Conservation (phyloP, 2,329 filamentous ascomycete genomes). For the Alternaria sp. region DNA sequence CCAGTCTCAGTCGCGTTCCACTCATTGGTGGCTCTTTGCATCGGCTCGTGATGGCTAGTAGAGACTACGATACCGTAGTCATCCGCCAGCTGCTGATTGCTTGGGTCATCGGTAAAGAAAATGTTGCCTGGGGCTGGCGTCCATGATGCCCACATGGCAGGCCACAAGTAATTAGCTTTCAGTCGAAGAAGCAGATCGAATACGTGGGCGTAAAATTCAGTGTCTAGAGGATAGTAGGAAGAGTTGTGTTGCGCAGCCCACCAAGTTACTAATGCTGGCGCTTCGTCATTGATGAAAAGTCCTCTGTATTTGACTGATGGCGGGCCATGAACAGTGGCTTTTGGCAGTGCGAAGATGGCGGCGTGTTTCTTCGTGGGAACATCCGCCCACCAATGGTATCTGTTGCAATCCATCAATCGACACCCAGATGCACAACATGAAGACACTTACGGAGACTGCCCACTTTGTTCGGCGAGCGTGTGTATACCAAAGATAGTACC, state of each 20-base stretch:
- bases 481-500: constrained; percentile 74
- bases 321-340: constrained; percentile 62
- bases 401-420: neutral
- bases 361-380: constrained; percentile 61
- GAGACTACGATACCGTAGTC: constrained; percentile 75
- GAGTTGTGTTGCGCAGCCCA: constrained; percentile 53
- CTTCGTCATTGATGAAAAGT: constrained; percentile 74
- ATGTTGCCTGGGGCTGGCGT: constrained; percentile 57
- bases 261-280: constrained; percentile 71
- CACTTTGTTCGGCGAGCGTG: constrained; percentile 74
- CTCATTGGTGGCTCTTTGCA: constrained; percentile 64
- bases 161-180: constrained; percentile 77
- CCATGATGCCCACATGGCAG: constrained; percentile 64
- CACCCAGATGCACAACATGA: rapidly evolving
- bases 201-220: constrained; percentile 71
- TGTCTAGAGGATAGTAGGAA: constrained; percentile 59
- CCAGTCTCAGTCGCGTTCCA: constrained; percentile 24
- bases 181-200: constrained; percentile 74
- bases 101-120: constrained; percentile 72
- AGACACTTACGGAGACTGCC: constrained; percentile 62
- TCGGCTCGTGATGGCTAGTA: constrained; percentile 74
- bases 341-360: constrained; percentile 64
- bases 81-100: constrained; percentile 72
- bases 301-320: constrained; percentile 72
- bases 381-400: constrained; percentile 72